phyloP scores from a whole-genome alignment of 2,329 filamentous ascomycete species.

The Sodiomyces alkalinus region DNA sequence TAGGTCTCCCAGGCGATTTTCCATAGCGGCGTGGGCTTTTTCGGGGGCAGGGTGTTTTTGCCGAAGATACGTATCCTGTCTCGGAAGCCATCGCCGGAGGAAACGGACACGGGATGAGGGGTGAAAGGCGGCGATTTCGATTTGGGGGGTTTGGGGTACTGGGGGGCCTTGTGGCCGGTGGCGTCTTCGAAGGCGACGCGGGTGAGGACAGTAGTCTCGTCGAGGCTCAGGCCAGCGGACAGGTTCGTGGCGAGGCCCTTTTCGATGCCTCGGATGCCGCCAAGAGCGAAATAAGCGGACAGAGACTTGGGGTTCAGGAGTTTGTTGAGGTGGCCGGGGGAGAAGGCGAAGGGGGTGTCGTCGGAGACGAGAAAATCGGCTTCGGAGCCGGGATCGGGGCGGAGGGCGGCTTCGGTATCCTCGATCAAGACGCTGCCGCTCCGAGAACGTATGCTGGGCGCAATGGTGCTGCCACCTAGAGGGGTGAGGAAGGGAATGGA shows the following conservation, averaged over 20 bases:
- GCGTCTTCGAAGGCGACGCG: slow-evolving; percentile 53
- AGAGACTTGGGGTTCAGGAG: slow-evolving; percentile 62
- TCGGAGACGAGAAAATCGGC: slow-evolving; percentile 51
- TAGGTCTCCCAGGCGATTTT: slow-evolving; percentile 51
- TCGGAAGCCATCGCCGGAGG: slow-evolving; percentile 11
- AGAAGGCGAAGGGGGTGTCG: slow-evolving; percentile 63
- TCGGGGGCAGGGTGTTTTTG: slow-evolving; percentile 45
- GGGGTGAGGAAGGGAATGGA: slow-evolving; percentile 14
- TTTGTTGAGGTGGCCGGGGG: slow-evolving; percentile 59
- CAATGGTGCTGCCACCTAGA: slow-evolving; percentile 4
- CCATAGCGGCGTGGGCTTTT: slow-evolving; percentile 46
- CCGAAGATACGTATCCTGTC: slow-evolving; percentile 44
- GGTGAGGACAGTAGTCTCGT: slow-evolving; percentile 50
- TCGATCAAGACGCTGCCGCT: slow-evolving; percentile 6
- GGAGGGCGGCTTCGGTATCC: slow-evolving; percentile 35
- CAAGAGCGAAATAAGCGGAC: slow-evolving; percentile 53
- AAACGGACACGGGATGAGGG: no score
- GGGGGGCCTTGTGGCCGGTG: slow-evolving; percentile 17
- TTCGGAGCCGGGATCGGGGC: slow-evolving; percentile 56
- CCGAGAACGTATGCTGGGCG: slow-evolving; percentile 7
- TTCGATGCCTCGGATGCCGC: slow-evolving; percentile 53
- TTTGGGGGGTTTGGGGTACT: background rate
- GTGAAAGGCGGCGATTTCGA: background rate
- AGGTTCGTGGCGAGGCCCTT: slow-evolving; percentile 52
- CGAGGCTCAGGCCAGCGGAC: slow-evolving; percentile 48